Base-by-base conservation (phyloP, 73 alveolate genomes). In the Breviolum minutum region DNA sequence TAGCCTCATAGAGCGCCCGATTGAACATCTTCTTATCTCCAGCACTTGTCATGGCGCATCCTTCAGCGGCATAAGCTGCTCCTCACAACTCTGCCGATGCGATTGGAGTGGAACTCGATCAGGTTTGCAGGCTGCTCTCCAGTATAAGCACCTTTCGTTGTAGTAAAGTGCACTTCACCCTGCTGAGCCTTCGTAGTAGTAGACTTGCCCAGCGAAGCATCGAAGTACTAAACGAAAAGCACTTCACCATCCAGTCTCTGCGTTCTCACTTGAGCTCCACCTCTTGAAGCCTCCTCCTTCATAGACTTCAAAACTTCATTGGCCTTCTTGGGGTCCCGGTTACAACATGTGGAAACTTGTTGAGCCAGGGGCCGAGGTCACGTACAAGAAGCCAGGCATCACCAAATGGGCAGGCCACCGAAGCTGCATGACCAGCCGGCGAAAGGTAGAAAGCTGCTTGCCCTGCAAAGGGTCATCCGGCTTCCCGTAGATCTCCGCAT, bases 381-480 rank as follows among this genome's bases (percentile, higher is more conserved):
- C 27, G 63, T 24, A 79, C 26, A 79, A 63, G 48, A 79, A 29
- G 17, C 30, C 87, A 8, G 87, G 87, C 27, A 79, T n/a, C 6
- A 83, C 93, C 27, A 26, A 63, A 26, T 61, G 93, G 40, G 76
- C 74, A 6, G 93, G 93, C 93, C 93, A 83, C 40, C 76, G 19
- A n/a, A n/a, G n/a, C n/a, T n/a, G n/a, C n/a, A n/a, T n/a, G n/a
- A n/a, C n/a, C n/a, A n/a, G n/a, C n/a, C 70, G 60, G 73, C 93
- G 70, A 32, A 26, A 83, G 32, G 70, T 74, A 8, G 27, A 26
- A 13, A 54, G 74, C 10, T 83, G 74, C 74, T 83, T 54, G 6
- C 76, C 93, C 48, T 12, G 8, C 74, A 83, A 32, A 30, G 8
- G 6, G 7, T 32, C 93, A 6, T 83, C 48, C 6, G 7, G 6